Evolutionary conservation across 495 filamentous ascomycete genomes (phyloP), one percentile per base, ranked within the genome.

Genomic region (Xylaria bambusicola): DNA sequence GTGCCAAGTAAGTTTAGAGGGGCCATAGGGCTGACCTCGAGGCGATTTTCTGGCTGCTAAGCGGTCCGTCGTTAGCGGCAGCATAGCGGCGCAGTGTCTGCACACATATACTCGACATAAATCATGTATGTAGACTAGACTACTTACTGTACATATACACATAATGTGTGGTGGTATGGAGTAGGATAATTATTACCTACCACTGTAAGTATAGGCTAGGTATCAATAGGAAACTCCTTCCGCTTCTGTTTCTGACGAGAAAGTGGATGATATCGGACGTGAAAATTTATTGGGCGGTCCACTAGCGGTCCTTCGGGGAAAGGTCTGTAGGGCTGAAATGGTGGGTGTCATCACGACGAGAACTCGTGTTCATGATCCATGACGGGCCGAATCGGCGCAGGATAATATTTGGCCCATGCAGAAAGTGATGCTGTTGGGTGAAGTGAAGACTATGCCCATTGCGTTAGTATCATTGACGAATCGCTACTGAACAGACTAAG

Each of bases 281-380:
- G n/a, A n/a, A n/a, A n/a, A n/a, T n/a, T n/a, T n/a, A n/a, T n/a
- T n/a, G n/a, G n/a, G n/a, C n/a, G n/a, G n/a, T n/a, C n/a, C n/a
- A n/a, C n/a, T n/a, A n/a, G n/a, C n/a, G n/a, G n/a, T n/a, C n/a
- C n/a, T n/a, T 56, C 57, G 54, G 38, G 51, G 51, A 38, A 1
- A 2, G 36, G 20, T 41, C 58, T 60, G 51, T 70, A 70, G 68
- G 68, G 68, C 68, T 70, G 68, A 70, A 60, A 62, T 58, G 60
- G 68, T 70, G 68, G 62, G 62, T 66, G 64, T 60, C 53, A 60
- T 54, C 51, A 64, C 53, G 56, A 49, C 59, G 12, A 35, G 21
- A 27, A 38, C 53, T 23, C 17, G 27, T 1, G 18, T 56, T 55
- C 31, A 1, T 26, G 9, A 48, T 21, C 12, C 23, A 52, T 35